Conservation (phyloP, 345 rosid species). For the Syzygium aqueum region DNA sequence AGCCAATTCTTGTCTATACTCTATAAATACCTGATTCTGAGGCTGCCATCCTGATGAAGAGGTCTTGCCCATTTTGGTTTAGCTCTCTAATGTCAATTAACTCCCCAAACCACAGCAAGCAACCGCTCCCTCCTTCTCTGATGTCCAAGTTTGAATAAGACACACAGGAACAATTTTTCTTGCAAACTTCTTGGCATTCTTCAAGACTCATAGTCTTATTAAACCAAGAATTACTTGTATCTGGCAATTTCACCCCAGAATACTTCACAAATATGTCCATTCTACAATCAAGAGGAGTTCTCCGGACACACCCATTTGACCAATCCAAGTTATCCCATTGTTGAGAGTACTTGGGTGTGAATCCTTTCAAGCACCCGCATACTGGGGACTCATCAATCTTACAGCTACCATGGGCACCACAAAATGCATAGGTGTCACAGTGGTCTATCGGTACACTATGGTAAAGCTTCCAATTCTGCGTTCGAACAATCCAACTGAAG, state of each 20-base stretch:
- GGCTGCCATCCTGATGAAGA: slow-evolving; percentile 8
- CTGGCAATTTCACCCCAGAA: slow-evolving; percentile 31
- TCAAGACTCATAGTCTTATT: slow-evolving; percentile 12
- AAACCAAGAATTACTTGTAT: slow-evolving; percentile 17
- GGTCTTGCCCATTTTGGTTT: slow-evolving; percentile 5
- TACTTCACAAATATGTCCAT: slow-evolving; percentile 21
- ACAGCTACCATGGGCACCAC: slow-evolving; percentile 36
- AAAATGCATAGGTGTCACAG: slow-evolving; percentile 26
- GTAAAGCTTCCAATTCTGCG: slow-evolving; percentile 14
- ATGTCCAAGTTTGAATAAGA: slow-evolving; percentile 36
- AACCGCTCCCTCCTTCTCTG: slow-evolving; percentile 20
- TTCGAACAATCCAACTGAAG: slow-evolving; percentile 24
- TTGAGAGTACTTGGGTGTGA: slow-evolving; percentile 18
- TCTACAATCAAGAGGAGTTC: slow-evolving; percentile 15
- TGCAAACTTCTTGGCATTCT: slow-evolving; percentile 28
- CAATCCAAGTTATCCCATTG: slow-evolving; percentile 25
- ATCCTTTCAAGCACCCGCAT: slow-evolving; percentile 40
- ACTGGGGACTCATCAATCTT: slow-evolving; percentile 16
- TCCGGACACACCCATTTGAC: slow-evolving; percentile 38
- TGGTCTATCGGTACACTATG: slow-evolving; percentile 24
- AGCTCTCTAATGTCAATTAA: slow-evolving; percentile 2
- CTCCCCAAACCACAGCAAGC: slow-evolving; percentile 6
- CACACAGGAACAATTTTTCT: slow-evolving; percentile 39
- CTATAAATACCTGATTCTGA: slow-evolving; percentile 1
- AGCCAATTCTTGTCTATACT: not conserved